Evolutionary conservation across 129 eudicot genomes (phyloP), one percentile per base, ranked within the genome.

Genomic region (Artemisia tridentata): DNA sequence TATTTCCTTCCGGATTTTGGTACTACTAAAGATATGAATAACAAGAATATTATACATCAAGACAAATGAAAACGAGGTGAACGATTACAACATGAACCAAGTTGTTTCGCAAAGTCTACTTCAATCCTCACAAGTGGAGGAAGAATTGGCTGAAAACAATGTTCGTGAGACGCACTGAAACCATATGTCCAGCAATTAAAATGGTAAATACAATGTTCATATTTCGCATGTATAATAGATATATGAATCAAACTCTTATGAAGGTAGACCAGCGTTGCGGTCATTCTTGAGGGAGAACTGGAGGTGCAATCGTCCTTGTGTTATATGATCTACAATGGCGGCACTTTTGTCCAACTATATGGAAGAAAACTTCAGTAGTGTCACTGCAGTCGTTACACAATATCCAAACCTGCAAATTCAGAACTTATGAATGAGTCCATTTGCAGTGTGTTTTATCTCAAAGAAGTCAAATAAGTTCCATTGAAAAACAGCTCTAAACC

Each of bases 351-450:
- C 99, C 99, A 23, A 95, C 72, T 50, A 95, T 88, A 79, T 95
- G 99, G 80, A 95, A 95, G 85, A 73, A 81, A 25, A 86, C 96
- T 63, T 95, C 97, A 0, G 96, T 95, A 0, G 99, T 90, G 72
- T 90, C 99, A 31, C 90, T 90, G 89, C 99, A 95, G 84, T 95
- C 99, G 13, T 95, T 95, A 27, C 99, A 95, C 19, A 95, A 71
- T 53, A 95, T 86, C 99, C 99, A 95, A 4, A 89, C 90, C 99
- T 93, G 97, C 67, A 73, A 69, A 55, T 49, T 0, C 2, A 3
- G 23, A 3, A 41, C 5, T 38, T 62, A 4, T 38, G 4, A 63
- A 29, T 63, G 16, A n/a, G 55, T 49, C 52, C 15, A 48, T 48
- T 11, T 11, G 52, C 0, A 3, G 3, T 48, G 15, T 10, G 15